A percentile compares a stretch with the other conserved stretches of the same genome.
Conservation (phyloP, 176 grass and related monocot species). For the Triticum aestivum region DNA sequence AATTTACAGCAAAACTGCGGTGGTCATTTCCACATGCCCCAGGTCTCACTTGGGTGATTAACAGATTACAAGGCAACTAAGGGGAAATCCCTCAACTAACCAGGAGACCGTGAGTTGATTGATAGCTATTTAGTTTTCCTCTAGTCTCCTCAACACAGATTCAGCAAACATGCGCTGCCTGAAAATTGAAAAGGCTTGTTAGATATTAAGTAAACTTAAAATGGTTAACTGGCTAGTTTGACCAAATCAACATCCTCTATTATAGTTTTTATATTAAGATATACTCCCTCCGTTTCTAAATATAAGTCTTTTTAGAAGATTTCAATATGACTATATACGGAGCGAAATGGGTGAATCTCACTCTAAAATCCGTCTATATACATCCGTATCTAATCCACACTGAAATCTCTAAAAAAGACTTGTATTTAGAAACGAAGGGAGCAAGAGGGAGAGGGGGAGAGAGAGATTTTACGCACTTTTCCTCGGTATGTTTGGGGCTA, state of each 20-base stretch:
- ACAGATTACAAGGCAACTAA: conserved; percentile 9
- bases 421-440: too few relatives aligned
- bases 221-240: background rate
- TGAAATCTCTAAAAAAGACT: too few relatives aligned
- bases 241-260: background rate
- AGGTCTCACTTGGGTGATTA: background rate
- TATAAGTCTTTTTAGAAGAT: too few relatives aligned
- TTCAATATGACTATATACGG: too few relatives aligned
- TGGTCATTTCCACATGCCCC: conserved; percentile 7
- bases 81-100: conserved; percentile 19
- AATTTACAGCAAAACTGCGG: conserved; percentile 56
- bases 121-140: conserved; percentile 51
- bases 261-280: background rate
- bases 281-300: too few relatives aligned
- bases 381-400: too few relatives aligned
- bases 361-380: too few relatives aligned
- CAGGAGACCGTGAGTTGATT: background rate
- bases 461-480: conserved; percentile 55
- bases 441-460: background rate
- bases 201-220: conserved; percentile 1
- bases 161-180: conserved; percentile 99
- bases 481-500: conserved; percentile 92
- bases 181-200: conserved; percentile 39
- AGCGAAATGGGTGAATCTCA: too few relatives aligned
- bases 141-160: conserved; percentile 69